Evolutionary conservation across 108 stramenopile species (phyloP).

Genomic region (Fragilaria crotonensis): DNA sequence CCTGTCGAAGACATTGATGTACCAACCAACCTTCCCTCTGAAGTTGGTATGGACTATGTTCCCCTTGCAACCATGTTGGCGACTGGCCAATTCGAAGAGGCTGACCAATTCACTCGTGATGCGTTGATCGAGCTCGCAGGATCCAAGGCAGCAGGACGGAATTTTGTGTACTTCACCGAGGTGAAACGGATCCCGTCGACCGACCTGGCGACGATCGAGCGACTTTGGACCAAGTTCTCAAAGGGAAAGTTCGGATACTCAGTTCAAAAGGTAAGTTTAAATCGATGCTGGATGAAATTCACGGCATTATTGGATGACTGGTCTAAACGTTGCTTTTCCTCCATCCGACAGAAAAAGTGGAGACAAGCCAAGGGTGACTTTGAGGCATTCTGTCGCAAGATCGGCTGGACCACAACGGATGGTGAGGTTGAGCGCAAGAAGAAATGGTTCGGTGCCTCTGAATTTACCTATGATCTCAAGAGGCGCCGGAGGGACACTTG

Average conservation of each 20-base stretch:
- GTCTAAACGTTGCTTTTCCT: too few species aligned
- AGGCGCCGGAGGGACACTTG: slow-evolving; percentile 92
- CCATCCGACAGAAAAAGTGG: slow-evolving; percentile 79
- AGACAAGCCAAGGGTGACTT: slow-evolving; percentile 85
- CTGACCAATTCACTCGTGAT: slow-evolving; percentile 95
- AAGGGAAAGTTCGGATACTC: slow-evolving; percentile 93
- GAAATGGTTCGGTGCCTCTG: slow-evolving; percentile 95
- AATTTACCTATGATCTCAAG: slow-evolving; percentile 94
- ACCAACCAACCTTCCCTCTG: slow-evolving; percentile 79
- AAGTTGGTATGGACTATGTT: slow-evolving; percentile 88
- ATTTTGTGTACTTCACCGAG: slow-evolving; percentile 96
- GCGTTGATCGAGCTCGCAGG: slow-evolving; percentile 89
- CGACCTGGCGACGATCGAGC: slow-evolving; percentile 93
- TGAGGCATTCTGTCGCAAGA: slow-evolving; percentile 87
- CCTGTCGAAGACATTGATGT: slow-evolving; percentile 49
- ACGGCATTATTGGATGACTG: too few species aligned
- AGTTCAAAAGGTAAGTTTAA: slow-evolving; percentile 83
- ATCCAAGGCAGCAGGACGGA: slow-evolving; percentile 76
- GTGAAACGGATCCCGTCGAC: slow-evolving; percentile 86
- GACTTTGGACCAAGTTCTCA: slow-evolving; percentile 91
- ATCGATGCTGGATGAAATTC: too few species aligned
- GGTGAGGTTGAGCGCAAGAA: slow-evolving; percentile 93
- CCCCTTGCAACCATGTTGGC: slow-evolving; percentile 88
- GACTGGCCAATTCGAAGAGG: slow-evolving; percentile 80
- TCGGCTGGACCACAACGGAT: slow-evolving; percentile 94